phyloP scores from a whole-genome alignment of 2,329 filamentous ascomycete species.

The Nothomitra cinnamomea region DNA sequence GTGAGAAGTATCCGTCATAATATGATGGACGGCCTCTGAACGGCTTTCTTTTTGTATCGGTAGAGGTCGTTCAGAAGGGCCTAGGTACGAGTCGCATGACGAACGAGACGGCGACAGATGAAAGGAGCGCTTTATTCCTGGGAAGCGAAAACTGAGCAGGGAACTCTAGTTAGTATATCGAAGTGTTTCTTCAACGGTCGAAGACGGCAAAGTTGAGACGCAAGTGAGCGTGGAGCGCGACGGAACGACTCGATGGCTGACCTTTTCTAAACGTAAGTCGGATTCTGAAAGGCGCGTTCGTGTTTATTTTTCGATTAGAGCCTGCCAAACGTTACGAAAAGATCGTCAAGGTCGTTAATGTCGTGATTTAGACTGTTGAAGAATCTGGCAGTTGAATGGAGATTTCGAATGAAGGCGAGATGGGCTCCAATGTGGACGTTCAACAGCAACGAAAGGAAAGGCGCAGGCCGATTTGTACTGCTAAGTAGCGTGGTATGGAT shows the following conservation, averaged over 20 bases:
- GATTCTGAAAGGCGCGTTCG: background rate
- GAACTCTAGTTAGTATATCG: background rate
- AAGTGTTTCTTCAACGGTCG: background rate
- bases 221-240: background rate
- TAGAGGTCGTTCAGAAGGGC: slow-evolving; percentile 2
- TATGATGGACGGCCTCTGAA: slow-evolving; percentile 21
- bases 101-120: background rate
- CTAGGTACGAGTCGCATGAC: slow-evolving; percentile 5
- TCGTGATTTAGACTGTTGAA: background rate
- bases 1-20: slow-evolving; percentile 44
- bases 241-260: background rate
- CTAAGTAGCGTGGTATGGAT: background rate
- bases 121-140: background rate
- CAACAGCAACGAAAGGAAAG: slow-evolving; percentile 1
- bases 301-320: background rate
- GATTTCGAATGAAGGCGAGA: background rate
- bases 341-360: slow-evolving; percentile 2
- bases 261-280: background rate
- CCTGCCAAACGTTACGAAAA: background rate
- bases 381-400: background rate
- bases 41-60: background rate
- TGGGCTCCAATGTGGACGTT: background rate
- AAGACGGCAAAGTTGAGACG: background rate
- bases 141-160: background rate
- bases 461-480: background rate